A percentile compares a stretch with the other conserved stretches of the same genome.
These are phyloP conservation scores for Penicillium psychrosexuale DNA, from an alignment of 2,329 filamentous ascomycete species.

Conservation along the genomic window DNA sequence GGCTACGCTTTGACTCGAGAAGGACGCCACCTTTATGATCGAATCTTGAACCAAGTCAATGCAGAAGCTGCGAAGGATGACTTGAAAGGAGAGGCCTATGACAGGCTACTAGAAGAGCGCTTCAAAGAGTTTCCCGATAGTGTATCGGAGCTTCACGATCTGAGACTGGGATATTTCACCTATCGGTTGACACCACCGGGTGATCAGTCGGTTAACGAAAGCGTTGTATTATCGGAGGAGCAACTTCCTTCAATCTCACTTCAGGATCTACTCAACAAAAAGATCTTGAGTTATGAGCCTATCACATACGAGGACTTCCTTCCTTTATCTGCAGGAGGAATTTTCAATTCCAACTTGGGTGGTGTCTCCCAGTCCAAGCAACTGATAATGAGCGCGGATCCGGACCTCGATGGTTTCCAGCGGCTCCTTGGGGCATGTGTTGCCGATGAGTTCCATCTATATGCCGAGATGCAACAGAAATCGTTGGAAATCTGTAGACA, in stretches of 20 bases:
- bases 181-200: constrained; percentile 29
- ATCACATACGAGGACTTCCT: constrained; percentile 57
- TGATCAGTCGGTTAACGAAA: constrained; percentile 1
- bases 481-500: constrained; percentile 24
- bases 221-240: not conserved
- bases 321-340: constrained; percentile 53
- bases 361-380: constrained; percentile 19
- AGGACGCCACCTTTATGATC: constrained; percentile 49
- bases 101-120: constrained; percentile 22
- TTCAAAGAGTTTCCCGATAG: constrained; percentile 46
- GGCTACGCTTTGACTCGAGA: constrained; percentile 50
- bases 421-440: constrained; percentile 19
- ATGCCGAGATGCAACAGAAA: constrained; percentile 24
- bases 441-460: constrained; percentile 28
- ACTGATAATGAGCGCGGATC: constrained; percentile 25
- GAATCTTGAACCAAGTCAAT: constrained; percentile 35
- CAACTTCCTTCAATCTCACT: constrained; percentile 9
- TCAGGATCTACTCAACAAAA: constrained; percentile 33
- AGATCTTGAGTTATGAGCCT: constrained; percentile 39
- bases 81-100: constrained; percentile 9
- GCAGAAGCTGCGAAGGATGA: constrained; percentile 7
- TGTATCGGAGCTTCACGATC: constrained; percentile 37
- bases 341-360: constrained; percentile 49
- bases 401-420: constrained; percentile 29
- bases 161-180: constrained; percentile 41